A percentile compares a stretch with the other conserved stretches of the same genome.
Conservation (phyloP, 495 filamentous ascomycete genomes). For the Coniosporium apollinis region DNA sequence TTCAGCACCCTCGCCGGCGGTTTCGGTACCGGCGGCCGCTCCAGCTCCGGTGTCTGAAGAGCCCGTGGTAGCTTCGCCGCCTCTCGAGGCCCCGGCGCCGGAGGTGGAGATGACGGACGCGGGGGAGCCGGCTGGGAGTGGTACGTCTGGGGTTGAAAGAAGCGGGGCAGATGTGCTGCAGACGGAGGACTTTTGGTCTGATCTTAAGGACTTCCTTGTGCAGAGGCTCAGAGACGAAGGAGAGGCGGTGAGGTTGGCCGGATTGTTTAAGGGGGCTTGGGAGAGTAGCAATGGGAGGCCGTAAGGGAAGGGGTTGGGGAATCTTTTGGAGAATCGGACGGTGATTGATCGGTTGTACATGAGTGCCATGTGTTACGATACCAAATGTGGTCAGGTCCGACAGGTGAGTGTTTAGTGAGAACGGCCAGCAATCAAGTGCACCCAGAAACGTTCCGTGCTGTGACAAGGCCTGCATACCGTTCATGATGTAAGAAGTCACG, state of each 20-base stretch:
- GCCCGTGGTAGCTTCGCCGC: neutral
- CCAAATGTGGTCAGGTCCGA: too few species aligned
- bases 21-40: constrained; percentile 10
- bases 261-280: constrained; percentile 59
- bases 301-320: neutral
- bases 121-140: constrained; percentile 3
- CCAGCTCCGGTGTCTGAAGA: constrained; percentile 18
- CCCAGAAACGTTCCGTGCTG: too few species aligned
- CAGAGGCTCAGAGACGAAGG: constrained; percentile 59
- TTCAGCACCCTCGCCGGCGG: constrained; percentile 13
- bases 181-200: constrained; percentile 71
- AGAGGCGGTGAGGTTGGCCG: constrained; percentile 43
- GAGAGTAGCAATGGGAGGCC: constrained; percentile 9
- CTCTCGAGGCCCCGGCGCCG: constrained; percentile 9
- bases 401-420: too few species aligned
- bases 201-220: constrained; percentile 64
- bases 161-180: constrained; percentile 42
- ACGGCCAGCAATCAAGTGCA: too few species aligned
- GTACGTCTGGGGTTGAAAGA: constrained; percentile 21
- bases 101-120: constrained; percentile 11
- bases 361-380: too few species aligned
- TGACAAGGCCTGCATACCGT: too few species aligned
- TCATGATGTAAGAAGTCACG: too few species aligned
- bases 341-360: too few species aligned
- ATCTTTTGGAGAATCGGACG: too few species aligned